Percentiles rank a stretch among this genome's conserved stretches.
Evolutionary conservation across 352 stramenopile species (phyloP).

Genomic region (Phytophthora pinifolia): DNA sequence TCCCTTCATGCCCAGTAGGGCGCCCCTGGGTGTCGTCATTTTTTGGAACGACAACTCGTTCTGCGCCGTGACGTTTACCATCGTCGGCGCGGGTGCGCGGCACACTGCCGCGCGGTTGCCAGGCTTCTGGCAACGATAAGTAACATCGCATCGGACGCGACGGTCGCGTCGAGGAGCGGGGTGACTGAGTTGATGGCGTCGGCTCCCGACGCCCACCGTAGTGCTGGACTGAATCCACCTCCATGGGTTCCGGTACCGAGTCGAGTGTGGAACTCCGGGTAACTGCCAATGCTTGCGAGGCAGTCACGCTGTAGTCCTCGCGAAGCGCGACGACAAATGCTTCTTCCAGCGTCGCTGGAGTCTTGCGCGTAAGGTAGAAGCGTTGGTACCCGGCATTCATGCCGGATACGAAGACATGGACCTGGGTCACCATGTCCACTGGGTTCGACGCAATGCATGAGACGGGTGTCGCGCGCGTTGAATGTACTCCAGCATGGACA

Average conservation of each 20-base stretch:
- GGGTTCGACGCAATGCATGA: conserved; percentile 13
- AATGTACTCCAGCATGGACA: conserved; percentile 25
- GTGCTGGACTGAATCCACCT: too few relatives aligned
- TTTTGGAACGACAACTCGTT: conserved; percentile 4
- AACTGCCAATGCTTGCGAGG: too few relatives aligned
- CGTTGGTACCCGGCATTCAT: conserved; percentile 22
- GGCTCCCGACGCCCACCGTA: too few relatives aligned
- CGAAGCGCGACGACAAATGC: conserved; percentile 14
- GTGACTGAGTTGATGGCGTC: not conserved
- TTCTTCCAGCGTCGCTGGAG: conserved; percentile 4
- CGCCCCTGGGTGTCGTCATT: conserved; percentile 7
- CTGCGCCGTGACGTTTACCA: not conserved
- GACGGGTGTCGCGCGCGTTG: conserved; percentile 21
- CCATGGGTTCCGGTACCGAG: too few relatives aligned
- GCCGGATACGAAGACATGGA: conserved; percentile 22
- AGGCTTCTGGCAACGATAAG: conserved; percentile 2
- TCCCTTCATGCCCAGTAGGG: conserved; percentile 11
- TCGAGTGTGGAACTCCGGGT: too few relatives aligned
- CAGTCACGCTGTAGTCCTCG: conserved; percentile 21
- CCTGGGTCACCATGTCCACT: conserved; percentile 23
- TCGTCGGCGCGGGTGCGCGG: conserved; percentile 6
- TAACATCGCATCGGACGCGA: conserved; percentile 6
- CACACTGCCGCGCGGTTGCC: conserved; percentile 17
- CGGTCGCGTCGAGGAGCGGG: too few relatives aligned
- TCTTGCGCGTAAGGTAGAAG: conserved; percentile 23